phyloP scores from a whole-genome alignment of 306 rosid genomes.

The Medicago lupulina region DNA sequence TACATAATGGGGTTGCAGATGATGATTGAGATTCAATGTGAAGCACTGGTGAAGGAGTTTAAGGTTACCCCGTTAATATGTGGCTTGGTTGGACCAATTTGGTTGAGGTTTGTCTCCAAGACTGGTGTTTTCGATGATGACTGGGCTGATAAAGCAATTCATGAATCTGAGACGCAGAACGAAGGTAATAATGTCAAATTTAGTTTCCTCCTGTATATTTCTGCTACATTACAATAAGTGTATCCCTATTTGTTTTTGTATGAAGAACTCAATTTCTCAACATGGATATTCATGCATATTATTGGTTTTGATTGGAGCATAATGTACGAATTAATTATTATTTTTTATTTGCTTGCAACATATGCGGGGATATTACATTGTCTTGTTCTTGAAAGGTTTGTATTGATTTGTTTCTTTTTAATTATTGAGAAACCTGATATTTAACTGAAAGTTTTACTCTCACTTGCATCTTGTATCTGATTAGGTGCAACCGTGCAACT shows the following conservation, averaged over 20 bases:
- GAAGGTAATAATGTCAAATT: constrained; percentile 51
- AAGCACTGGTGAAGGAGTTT: constrained; percentile 75
- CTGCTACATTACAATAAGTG: constrained; percentile 1
- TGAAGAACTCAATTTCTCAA: background rate
- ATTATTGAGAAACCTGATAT: constrained; percentile 14
- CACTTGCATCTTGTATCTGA: constrained; percentile 28
- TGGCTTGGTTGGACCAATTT: constrained; percentile 76
- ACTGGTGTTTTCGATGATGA: constrained; percentile 70
- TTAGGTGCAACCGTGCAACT: background rate
- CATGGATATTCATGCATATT: background rate
- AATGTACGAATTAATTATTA: constrained; percentile 7
- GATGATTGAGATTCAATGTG: constrained; percentile 83
- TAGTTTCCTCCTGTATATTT: constrained; percentile 5
- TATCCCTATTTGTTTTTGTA: constrained; percentile 12
- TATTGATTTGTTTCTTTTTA: constrained; percentile 13
- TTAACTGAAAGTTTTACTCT: background rate
- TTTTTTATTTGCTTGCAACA: constrained; percentile 16
- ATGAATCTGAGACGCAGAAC: constrained; percentile 62
- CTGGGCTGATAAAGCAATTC: constrained; percentile 61
- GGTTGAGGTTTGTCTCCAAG: constrained; percentile 75
- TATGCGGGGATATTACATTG: constrained; percentile 6
- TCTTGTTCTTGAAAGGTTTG: constrained; percentile 33
- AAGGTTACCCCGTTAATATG: constrained; percentile 79
- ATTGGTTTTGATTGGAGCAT: constrained; percentile 8
- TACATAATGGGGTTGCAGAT: constrained; percentile 80